These are phyloP conservation scores for Neohortaea acidophila DNA, from an alignment of 495 filamentous ascomycete species.

Conservation along the genomic window DNA sequence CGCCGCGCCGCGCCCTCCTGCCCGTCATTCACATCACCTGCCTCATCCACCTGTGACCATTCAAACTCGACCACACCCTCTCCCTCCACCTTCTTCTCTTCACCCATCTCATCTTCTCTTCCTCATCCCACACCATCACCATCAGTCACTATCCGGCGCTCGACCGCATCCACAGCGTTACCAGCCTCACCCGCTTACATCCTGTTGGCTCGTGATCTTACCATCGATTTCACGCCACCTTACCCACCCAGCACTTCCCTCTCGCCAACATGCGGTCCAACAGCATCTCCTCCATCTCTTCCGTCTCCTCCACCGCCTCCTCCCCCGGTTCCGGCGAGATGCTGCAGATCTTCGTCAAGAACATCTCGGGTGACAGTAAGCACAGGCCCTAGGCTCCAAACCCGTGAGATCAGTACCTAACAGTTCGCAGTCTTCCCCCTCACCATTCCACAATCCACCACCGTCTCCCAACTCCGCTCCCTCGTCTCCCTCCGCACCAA, in stretches of 20 bases:
- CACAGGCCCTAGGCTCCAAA: background rate
- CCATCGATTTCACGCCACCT: background rate
- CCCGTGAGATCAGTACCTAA: slow-evolving; percentile 1
- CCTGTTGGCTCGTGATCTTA: no score
- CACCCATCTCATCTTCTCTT: no score
- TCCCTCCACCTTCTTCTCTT: no score
- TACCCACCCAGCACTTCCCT: background rate
- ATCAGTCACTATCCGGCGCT: no score
- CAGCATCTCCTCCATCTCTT: slow-evolving; percentile 27
- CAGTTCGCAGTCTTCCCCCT: slow-evolving; percentile 31
- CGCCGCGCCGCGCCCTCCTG: no score
- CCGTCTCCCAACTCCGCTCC: slow-evolving; percentile 30
- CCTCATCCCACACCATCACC: no score
- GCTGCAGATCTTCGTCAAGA: slow-evolving; percentile 40
- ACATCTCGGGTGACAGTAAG: slow-evolving; percentile 34
- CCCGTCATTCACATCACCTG: no score
- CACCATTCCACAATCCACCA: slow-evolving; percentile 28
- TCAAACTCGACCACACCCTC: no score
- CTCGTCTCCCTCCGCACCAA: slow-evolving; percentile 34
- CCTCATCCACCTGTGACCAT: no score
- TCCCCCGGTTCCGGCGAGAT: slow-evolving; percentile 23
- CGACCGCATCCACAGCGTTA: no score
- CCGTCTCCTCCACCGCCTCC: slow-evolving; percentile 17
- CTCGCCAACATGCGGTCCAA: slow-evolving; percentile 22
- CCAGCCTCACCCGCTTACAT: no score